Conservation (phyloP, 345 rosid genomes). For the Brassica juncea region DNA sequence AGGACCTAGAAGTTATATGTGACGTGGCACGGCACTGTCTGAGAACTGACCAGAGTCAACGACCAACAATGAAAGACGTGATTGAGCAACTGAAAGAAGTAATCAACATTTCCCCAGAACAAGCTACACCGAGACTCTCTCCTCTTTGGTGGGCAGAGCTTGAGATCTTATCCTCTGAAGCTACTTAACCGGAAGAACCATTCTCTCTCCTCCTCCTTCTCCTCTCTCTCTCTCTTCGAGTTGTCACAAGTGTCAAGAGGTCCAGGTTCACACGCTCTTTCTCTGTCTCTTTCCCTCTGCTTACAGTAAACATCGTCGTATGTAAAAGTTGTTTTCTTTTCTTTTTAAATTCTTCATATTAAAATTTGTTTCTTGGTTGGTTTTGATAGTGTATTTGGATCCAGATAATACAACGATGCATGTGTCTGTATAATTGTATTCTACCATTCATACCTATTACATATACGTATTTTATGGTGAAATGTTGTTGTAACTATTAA, state of each 20-base stretch:
- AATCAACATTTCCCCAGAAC: constrained; percentile 69
- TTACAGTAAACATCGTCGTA: constrained; percentile 3
- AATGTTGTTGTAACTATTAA: constrained; percentile 15
- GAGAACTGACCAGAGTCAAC: constrained; percentile 50
- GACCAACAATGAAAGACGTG: constrained; percentile 73
- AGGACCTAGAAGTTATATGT: constrained; percentile 67
- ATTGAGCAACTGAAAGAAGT: constrained; percentile 60
- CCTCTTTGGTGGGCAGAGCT: constrained; percentile 99
- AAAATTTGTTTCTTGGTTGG: constrained; percentile 30
- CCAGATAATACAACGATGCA: constrained; percentile 23
- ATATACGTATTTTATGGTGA: constrained; percentile 29
- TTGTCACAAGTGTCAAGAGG: constrained; percentile 21
- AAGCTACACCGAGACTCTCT: constrained; percentile 91
- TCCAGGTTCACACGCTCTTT: neutral
- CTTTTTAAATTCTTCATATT: constrained; percentile 12
- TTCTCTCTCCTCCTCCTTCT: constrained; percentile 14
- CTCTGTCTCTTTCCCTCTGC: constrained; percentile 9
- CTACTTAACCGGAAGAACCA: constrained; percentile 48
- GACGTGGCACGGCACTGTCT: constrained; percentile 66
- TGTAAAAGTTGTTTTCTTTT: constrained; percentile 8
- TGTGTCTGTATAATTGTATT: constrained; percentile 38
- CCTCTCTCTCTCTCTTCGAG: constrained; percentile 16
- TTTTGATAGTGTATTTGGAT: constrained; percentile 40
- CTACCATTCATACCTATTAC: constrained; percentile 24
- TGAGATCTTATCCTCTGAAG: constrained; percentile 87